Evolutionary conservation across 768 basidiomycete genomes (phyloP).

Genomic region (Harrya chromipes): DNA sequence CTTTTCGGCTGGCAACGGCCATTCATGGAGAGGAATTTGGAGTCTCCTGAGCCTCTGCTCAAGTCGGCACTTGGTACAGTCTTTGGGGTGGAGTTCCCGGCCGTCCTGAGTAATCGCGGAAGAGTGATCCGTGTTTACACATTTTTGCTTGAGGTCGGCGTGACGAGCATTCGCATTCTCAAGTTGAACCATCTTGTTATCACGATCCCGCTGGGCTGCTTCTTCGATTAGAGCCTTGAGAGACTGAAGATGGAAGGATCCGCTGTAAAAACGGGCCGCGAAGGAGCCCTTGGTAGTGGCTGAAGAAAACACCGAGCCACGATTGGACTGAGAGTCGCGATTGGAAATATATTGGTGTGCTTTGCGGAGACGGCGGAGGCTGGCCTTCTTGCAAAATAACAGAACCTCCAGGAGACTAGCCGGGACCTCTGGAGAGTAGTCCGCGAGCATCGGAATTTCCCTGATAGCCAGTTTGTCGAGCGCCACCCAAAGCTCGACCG

Average conservation of each 20-base stretch:
- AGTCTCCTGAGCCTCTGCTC: conserved; percentile 18
- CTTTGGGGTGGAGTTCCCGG: not conserved
- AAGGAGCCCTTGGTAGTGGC: conserved; percentile 22
- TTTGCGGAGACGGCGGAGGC: conserved; percentile 26
- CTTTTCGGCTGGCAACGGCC: conserved; percentile 39
- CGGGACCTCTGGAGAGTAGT: conserved; percentile 36
- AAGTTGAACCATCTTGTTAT: conserved; percentile 31
- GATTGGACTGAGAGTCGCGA: conserved; percentile 23
- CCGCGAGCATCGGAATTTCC: conserved; percentile 24
- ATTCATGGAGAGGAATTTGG: conserved; percentile 40
- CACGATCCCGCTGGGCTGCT: conserved; percentile 18
- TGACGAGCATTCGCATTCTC: conserved; percentile 20
- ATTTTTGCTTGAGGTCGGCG: conserved; percentile 7
- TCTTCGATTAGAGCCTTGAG: conserved; percentile 32
- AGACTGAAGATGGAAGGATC: conserved; percentile 18
- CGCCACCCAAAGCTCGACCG: conserved; percentile 37
- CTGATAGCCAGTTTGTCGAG: conserved; percentile 27
- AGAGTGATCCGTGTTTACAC: not conserved
- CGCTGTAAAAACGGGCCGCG: conserved; percentile 34
- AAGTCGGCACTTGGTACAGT: conserved; percentile 32
- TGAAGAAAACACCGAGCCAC: conserved; percentile 35
- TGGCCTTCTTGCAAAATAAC: conserved; percentile 26
- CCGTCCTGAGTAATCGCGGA: conserved; percentile 4
- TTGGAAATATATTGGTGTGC: conserved; percentile 32
- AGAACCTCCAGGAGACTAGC: conserved; percentile 23